A percentile compares a stretch with the other conserved stretches of the same genome.
These are phyloP conservation scores for Vitis amurensis DNA, from an alignment of 164 flowering plant species.

Conservation along the genomic window DNA sequence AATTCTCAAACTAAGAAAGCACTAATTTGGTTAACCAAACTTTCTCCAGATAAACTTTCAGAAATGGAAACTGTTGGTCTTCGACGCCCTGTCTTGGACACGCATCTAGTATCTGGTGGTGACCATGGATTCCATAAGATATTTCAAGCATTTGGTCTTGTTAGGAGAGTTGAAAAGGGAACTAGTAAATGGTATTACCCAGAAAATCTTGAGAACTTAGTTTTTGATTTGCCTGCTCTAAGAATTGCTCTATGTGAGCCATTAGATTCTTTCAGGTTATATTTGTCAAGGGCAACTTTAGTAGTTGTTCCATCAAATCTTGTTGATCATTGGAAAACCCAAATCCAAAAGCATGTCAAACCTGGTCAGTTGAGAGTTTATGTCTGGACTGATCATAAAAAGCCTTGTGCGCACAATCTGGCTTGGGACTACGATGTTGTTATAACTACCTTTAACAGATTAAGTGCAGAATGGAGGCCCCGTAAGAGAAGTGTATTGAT, in stretches of 20 bases:
- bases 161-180: constrained; percentile 52
- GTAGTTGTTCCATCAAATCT: constrained; percentile 92
- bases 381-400: constrained; percentile 74
- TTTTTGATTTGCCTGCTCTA: constrained; percentile 76
- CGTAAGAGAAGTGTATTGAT: constrained; percentile 67
- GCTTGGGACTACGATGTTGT: constrained; percentile 98
- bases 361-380: constrained; percentile 71
- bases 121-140: constrained; percentile 53
- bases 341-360: constrained; percentile 75
- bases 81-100: constrained; percentile 49
- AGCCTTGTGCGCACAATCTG: constrained; percentile 69
- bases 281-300: constrained; percentile 86
- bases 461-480: constrained; percentile 91
- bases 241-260: constrained; percentile 78
- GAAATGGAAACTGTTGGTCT: constrained; percentile 84
- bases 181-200: constrained; percentile 78
- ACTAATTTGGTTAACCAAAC: constrained; percentile 74
- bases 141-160: constrained; percentile 86
- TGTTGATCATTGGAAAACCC: constrained; percentile 91
- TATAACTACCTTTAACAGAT: constrained; percentile 84
- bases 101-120: constrained; percentile 26
- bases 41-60: constrained; percentile 57
- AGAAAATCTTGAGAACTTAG: constrained; percentile 47
- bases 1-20: constrained; percentile 66
- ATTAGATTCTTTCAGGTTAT: constrained; percentile 65